Evolutionary conservation across 306 rosid species (phyloP).

Genomic region (Lablab purpureus): DNA sequence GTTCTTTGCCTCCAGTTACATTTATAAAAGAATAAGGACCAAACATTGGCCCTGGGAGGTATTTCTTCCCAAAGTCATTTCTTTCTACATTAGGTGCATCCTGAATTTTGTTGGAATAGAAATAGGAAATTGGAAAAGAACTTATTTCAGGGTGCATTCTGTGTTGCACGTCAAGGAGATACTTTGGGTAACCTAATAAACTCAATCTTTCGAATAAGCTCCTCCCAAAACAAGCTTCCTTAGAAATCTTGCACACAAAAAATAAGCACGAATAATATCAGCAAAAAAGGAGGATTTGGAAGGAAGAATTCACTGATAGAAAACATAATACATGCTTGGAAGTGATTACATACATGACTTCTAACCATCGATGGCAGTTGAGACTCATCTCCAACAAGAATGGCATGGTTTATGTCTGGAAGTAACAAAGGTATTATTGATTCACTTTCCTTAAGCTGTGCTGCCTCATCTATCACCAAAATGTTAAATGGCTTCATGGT

Average conservation of each 20-base stretch:
- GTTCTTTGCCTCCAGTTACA: conserved; percentile 67
- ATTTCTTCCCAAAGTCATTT: conserved; percentile 43
- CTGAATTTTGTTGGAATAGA: conserved; percentile 54
- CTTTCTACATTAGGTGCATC: conserved; percentile 62
- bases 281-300: neutral
- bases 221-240: conserved; percentile 69
- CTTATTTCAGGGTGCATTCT: conserved; percentile 82
- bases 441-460: conserved; percentile 74
- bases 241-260: conserved; percentile 54
- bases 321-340: neutral
- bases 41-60: conserved; percentile 63
- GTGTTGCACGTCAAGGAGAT: conserved; percentile 66
- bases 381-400: conserved; percentile 79
- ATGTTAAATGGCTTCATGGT: conserved; percentile 52
- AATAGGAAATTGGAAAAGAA: conserved; percentile 64
- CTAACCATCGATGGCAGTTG: conserved; percentile 66
- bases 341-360: conserved; percentile 58
- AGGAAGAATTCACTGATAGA: neutral
- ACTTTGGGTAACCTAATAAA: conserved; percentile 47
- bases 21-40: conserved; percentile 76
- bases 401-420: conserved; percentile 55
- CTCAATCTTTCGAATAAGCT: conserved; percentile 75
- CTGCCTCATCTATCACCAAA: conserved; percentile 81
- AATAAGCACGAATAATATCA: neutral
- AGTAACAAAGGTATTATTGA: conserved; percentile 61